Conservation (phyloP, 2,329 filamentous ascomycete genomes). For the Colletotrichum sp. region DNA sequence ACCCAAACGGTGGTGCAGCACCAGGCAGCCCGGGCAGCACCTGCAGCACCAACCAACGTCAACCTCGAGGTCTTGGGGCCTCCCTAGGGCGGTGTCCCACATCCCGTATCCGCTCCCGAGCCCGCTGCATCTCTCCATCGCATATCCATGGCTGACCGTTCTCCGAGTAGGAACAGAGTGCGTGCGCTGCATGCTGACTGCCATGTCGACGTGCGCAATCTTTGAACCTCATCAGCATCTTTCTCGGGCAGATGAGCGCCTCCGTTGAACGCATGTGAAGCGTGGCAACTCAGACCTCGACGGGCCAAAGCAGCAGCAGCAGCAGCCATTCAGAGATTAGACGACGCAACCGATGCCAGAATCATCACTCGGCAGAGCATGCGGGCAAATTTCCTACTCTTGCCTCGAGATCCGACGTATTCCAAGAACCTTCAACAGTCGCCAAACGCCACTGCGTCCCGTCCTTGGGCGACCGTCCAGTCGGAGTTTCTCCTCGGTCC, state of each 20-base stretch:
- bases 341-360: background rate
- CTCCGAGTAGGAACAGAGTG: background rate
- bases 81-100: background rate
- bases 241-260: background rate
- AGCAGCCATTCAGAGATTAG: background rate
- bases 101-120: background rate
- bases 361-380: background rate
- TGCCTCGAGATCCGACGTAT: background rate
- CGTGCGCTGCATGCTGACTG: background rate
- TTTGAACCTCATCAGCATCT: background rate
- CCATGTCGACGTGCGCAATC: background rate
- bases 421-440: background rate
- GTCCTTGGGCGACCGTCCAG: background rate
- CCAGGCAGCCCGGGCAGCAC: background rate
- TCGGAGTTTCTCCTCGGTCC: background rate
- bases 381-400: background rate
- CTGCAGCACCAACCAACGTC: background rate
- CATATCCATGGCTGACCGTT: background rate
- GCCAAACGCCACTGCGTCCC: background rate
- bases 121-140: background rate
- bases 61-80: background rate
- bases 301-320: background rate
- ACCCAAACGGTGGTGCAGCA: background rate
- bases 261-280: background rate
- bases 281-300: background rate